Evolutionary conservation across 2,329 filamentous ascomycete genomes (phyloP).

Genomic region (Aureobasidium pullulans): DNA sequence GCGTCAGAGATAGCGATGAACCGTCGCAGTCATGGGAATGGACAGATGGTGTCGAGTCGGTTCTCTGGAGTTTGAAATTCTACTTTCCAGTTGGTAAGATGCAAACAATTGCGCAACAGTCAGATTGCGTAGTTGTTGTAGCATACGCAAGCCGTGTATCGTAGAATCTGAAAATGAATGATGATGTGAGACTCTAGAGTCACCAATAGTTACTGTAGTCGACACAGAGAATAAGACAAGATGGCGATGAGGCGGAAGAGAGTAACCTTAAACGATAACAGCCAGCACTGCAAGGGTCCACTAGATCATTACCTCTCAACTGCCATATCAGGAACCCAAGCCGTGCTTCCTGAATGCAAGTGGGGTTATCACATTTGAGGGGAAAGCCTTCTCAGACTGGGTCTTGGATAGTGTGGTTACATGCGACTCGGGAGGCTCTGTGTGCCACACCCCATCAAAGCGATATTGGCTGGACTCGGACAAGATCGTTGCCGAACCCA

Average conservation of each 20-base stretch:
- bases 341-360: neutral
- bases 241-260: neutral
- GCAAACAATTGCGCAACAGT: slow-evolving; percentile 2
- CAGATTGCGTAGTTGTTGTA: neutral
- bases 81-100: neutral
- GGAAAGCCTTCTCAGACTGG: neutral
- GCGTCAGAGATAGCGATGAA: neutral
- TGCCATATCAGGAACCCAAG: slow-evolving; percentile 4
- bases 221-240: neutral
- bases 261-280: neutral
- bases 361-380: slow-evolving; percentile 5
- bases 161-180: neutral
- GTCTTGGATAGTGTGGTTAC: slow-evolving; percentile 3
- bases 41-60: neutral
- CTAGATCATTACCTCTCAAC: neutral
- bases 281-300: neutral
- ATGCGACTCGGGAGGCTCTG: neutral
- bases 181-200: neutral
- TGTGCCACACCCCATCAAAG: slow-evolving; percentile 2
- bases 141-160: neutral
- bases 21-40: neutral
- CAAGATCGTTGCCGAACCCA: slow-evolving; percentile 7
- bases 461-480: slow-evolving; percentile 8
- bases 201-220: neutral
- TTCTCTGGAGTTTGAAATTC: neutral